Base-by-base conservation (phyloP, 352 stramenopile genomes). In the Peronosclerospora sorghi region DNA sequence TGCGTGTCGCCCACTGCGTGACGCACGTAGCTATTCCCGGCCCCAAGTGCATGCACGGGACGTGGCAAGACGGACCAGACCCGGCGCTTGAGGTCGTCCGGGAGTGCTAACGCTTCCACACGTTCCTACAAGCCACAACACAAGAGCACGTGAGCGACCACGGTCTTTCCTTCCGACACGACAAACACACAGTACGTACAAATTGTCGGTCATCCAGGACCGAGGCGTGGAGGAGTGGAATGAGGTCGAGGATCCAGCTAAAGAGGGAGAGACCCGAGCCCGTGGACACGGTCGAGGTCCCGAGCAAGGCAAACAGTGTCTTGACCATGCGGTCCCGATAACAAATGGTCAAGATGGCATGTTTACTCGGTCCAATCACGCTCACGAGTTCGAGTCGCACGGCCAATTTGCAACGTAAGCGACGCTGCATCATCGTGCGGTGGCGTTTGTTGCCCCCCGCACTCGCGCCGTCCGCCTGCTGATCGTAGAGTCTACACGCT, bases 311-410 rank as follows among this genome's bases (percentile, higher is more conserved):
- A 45, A 91, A 89, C 8, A 93, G 59, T 15, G 79, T 73, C 46
- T 87, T 87, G 8, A 84, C 74, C 23, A 93, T 90, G 14, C 80
- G 73, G 44, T 93, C 79, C 18, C 80, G 75, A 50, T 89, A 90
- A 39, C 61, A 88, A 51, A 86, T 85, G 0, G 77, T 90, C 36
- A 86, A 51, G 10, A 83, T 70, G 20, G 82, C 63, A 42, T 87
- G 74, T 28, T 90, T 90, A 48, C 58, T 82, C 23, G 79, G 64
- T 0, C 68, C 72, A 6, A 89, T 75, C 5, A 88, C 73, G 1
- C 62, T 68, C 17, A 90, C 69, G 17, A 93, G 65, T 42, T 93
- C 77, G 12, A 93, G 54, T 1, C 80, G 72, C 19, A 90, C 62
- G 10, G 74, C 73, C 9, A 93, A 41, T 54, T 93, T 90, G 19